Percentiles rank a stretch among this genome's conserved stretches.
These are phyloP conservation scores for Cryptosporidium ryanae DNA, from an alignment of 169 alveolate species.

Conservation along the genomic window DNA sequence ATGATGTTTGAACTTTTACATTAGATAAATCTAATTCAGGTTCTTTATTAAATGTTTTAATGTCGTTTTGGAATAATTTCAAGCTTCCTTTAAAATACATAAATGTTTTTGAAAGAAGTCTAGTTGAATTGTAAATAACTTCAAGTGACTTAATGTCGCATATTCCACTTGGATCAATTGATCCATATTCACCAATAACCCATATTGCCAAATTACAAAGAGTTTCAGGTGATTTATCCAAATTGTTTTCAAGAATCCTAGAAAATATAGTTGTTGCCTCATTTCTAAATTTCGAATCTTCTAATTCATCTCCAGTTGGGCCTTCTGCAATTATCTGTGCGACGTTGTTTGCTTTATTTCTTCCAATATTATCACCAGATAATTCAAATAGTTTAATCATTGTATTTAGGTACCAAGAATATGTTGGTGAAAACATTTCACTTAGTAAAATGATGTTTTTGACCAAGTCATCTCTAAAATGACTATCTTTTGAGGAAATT, in stretches of 20 bases:
- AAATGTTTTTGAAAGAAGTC: conserved; percentile 17
- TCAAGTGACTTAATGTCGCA: not conserved
- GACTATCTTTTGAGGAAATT: conserved; percentile 86
- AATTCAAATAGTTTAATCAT: conserved; percentile 87
- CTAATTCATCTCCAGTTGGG: conserved; percentile 65
- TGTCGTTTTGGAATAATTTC: not conserved
- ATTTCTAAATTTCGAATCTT: conserved; percentile 47
- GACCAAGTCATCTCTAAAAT: conserved; percentile 87
- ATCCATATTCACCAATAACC: conserved; percentile 71
- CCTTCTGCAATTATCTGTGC: conserved; percentile 85
- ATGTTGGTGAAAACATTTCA: conserved; percentile 90
- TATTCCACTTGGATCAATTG: not conserved
- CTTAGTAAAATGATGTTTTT: conserved; percentile 85
- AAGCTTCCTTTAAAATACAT: not conserved
- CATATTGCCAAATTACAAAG: conserved; percentile 57
- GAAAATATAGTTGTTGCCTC: conserved; percentile 35
- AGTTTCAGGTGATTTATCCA: conserved; percentile 43
- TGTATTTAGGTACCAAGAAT: conserved; percentile 88
- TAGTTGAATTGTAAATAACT: conserved; percentile 2
- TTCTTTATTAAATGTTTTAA: not conserved
- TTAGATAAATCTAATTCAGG: not conserved
- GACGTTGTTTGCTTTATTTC: conserved; percentile 85
- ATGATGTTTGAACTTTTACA: not conserved
- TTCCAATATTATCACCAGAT: conserved; percentile 88
- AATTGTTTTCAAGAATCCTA: not conserved